phyloP scores from a whole-genome alignment of 2,329 filamentous ascomycete genomes.

The Venturia aucupariae region DNA sequence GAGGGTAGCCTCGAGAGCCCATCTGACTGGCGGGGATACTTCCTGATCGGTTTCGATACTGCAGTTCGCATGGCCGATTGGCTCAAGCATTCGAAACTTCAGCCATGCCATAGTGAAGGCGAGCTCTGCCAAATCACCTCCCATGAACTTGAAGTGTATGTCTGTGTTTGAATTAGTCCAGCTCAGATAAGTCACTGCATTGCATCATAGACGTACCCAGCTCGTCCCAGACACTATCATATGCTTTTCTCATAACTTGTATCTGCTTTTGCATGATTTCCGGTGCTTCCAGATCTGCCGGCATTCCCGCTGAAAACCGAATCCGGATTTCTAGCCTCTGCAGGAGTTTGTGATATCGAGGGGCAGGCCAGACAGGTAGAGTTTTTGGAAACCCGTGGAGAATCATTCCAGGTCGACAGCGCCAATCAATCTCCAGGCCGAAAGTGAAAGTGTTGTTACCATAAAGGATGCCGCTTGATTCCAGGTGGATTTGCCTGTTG shows the following conservation, averaged over 20 bases:
- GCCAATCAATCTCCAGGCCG: slow-evolving; percentile 5
- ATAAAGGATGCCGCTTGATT: slow-evolving; percentile 22
- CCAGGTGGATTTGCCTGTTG: slow-evolving; percentile 18
- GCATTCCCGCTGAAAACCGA: background rate
- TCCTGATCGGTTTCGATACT: background rate
- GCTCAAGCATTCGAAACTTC: slow-evolving; percentile 4
- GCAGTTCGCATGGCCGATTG: slow-evolving; percentile 3
- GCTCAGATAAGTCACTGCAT: background rate
- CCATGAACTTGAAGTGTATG: background rate
- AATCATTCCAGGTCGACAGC: background rate
- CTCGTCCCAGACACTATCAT: slow-evolving; percentile 2
- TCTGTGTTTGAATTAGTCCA: background rate
- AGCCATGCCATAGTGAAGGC: slow-evolving; percentile 12
- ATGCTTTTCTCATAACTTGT: slow-evolving; percentile 5
- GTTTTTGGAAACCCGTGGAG: slow-evolving; percentile 4
- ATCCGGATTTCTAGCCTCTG: background rate
- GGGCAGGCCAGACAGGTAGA: slow-evolving; percentile 1
- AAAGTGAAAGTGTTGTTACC: slow-evolving; percentile 18
- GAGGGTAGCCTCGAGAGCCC: slow-evolving; percentile 1
- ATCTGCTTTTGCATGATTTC: background rate
- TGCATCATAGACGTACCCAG: background rate
- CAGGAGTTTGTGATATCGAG: background rate
- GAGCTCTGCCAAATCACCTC: background rate
- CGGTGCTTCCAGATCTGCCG: background rate
- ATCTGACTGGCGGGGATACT: background rate